Percentiles rank a stretch among this genome's conserved stretches.
Evolutionary conservation across 768 basidiomycete genomes (phyloP).

Genomic region (Psilocybe azurescens): DNA sequence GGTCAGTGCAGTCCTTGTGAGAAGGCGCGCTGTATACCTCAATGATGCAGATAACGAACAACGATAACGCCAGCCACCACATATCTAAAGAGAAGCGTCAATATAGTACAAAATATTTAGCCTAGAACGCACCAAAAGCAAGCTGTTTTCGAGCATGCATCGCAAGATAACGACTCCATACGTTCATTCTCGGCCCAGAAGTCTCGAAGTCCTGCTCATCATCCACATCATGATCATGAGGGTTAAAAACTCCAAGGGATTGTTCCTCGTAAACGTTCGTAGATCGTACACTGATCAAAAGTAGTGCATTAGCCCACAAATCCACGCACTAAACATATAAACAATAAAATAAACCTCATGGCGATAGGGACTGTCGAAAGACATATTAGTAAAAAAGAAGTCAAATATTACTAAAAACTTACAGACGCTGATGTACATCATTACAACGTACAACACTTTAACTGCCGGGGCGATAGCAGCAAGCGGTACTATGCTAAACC

Average conservation of each 20-base stretch:
- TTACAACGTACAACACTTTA: conserved; percentile 86
- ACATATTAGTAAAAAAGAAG: background rate
- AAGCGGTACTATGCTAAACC: conserved; percentile 80
- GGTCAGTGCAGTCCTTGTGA: background rate
- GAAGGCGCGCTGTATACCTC: conserved; percentile 58
- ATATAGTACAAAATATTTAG: background rate
- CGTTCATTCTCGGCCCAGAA: conserved; percentile 55
- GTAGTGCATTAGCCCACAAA: background rate
- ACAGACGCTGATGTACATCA: conserved; percentile 94
- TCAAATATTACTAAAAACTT: conserved; percentile 33
- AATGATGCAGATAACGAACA: conserved; percentile 92
- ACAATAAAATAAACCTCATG: conserved; percentile 58
- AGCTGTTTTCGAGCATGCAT: conserved; percentile 89
- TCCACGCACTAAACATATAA: background rate
- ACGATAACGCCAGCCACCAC: conserved; percentile 91
- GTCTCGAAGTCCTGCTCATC: conserved; percentile 49
- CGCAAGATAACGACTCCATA: conserved; percentile 79
- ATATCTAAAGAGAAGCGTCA: conserved; percentile 64
- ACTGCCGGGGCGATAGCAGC: conserved; percentile 86
- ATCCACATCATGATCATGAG: conserved; percentile 53
- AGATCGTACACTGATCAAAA: conserved; percentile 75
- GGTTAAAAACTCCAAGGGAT: conserved; percentile 79
- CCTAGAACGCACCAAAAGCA: conserved; percentile 71
- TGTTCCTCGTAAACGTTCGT: conserved; percentile 94
- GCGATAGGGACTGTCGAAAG: conserved; percentile 69